phyloP scores from a whole-genome alignment of 164 flowering plant genomes.

The Aristolochia californica region DNA sequence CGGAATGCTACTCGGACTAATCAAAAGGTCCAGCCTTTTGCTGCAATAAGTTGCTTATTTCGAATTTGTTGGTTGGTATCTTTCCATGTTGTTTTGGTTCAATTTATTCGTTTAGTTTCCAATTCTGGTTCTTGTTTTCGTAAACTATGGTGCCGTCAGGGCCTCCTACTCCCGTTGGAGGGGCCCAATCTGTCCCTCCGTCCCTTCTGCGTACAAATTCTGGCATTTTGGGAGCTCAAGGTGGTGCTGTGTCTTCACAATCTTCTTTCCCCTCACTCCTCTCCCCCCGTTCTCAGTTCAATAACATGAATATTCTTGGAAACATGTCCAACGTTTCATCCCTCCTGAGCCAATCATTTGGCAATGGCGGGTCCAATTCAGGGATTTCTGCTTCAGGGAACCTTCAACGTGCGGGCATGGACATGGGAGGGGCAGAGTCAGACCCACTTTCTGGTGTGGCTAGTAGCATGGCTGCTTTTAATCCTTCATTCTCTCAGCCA shows the following conservation, averaged over 20 bases:
- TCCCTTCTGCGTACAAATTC: slow-evolving; percentile 35
- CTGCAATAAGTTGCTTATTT: too few relatives aligned
- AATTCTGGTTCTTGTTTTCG: neutral
- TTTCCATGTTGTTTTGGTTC: slow-evolving; percentile 6
- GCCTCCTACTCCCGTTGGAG: slow-evolving; percentile 36
- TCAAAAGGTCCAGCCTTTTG: too few relatives aligned
- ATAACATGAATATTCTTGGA: slow-evolving; percentile 55
- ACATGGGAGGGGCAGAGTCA: slow-evolving; percentile 55
- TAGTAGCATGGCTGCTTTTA: slow-evolving; percentile 52
- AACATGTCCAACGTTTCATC: slow-evolving; percentile 60
- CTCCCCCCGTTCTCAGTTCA: slow-evolving; percentile 59
- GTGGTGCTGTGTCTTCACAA: slow-evolving; percentile 48
- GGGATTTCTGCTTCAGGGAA: slow-evolving; percentile 52
- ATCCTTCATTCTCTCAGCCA: slow-evolving; percentile 31
- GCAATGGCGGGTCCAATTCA: slow-evolving; percentile 52
- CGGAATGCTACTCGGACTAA: too few relatives aligned
- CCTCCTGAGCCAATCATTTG: slow-evolving; percentile 64
- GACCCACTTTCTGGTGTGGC: slow-evolving; percentile 66
- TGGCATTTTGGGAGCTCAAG: slow-evolving; percentile 54
- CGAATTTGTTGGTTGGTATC: too few relatives aligned
- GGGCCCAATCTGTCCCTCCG: slow-evolving; percentile 25
- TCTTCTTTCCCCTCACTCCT: slow-evolving; percentile 49
- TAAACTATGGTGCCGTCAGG: slow-evolving; percentile 31
- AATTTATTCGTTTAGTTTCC: neutral
- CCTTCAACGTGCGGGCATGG: slow-evolving; percentile 47